These are phyloP conservation scores for Hypoxylon sp. DNA, from an alignment of 2,329 filamentous ascomycete species.

Conservation along the genomic window DNA sequence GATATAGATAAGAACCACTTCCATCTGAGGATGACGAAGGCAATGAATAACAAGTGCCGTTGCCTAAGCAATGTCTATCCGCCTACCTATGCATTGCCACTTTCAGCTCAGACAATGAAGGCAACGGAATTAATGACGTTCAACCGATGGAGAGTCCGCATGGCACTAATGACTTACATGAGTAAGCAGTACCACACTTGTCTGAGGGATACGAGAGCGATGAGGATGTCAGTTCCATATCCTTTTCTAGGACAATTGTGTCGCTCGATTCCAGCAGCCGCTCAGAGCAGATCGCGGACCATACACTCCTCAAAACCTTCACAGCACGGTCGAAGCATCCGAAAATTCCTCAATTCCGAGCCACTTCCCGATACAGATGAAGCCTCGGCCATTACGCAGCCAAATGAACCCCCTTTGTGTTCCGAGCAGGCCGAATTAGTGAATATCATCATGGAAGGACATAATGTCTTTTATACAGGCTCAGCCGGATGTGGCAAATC, in stretches of 20 bases:
- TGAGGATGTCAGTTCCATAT: not conserved
- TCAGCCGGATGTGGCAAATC: constrained; percentile 72
- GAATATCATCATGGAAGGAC: constrained; percentile 61
- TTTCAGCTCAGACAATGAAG: not conserved
- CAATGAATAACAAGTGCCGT: too few relatives aligned
- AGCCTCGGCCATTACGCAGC: not conserved
- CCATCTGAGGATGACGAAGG: too few relatives aligned
- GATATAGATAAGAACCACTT: too few relatives aligned
- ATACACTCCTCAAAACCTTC: not conserved
- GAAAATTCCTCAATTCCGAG: not conserved
- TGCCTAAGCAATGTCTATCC: too few relatives aligned
- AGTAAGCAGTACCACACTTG: not conserved
- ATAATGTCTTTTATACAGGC: constrained; percentile 74
- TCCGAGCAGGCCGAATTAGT: constrained; percentile 63
- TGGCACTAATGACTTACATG: not conserved
- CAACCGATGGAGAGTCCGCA: not conserved
- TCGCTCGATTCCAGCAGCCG: not conserved
- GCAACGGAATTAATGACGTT: not conserved
- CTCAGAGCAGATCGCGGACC: too few relatives aligned
- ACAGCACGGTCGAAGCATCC: not conserved
- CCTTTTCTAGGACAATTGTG: not conserved
- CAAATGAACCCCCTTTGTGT: constrained; percentile 53
- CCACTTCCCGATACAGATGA: too few relatives aligned
- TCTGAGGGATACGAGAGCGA: not conserved
- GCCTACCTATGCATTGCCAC: too few relatives aligned